Evolutionary conservation across 768 basidiomycete species (phyloP), one percentile per base, ranked within the genome.

Genomic region (Lactarius sanguifluus): DNA sequence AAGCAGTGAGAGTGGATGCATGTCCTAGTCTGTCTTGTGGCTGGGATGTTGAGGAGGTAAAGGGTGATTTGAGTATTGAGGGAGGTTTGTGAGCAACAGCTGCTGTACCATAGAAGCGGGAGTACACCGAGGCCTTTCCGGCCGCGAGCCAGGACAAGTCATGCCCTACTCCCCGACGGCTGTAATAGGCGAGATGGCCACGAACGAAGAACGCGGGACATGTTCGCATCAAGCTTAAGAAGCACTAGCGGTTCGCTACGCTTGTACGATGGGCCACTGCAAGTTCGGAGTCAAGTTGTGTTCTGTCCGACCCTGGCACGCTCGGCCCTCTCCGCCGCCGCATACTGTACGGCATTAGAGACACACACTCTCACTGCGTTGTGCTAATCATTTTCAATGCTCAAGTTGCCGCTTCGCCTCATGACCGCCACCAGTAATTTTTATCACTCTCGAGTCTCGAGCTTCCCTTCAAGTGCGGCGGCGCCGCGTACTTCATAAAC

Each of bases 151-250:
- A n/a, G 23, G 41, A 7, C 16, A n/a, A 12, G 28, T 45, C 38
- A 50, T 36, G 45, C 40, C 30, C 30, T n/a, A 43, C 30, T 10
- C 30, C 43, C 43, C 50, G 65, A 57, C 28, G 52, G 23, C 57
- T 18, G 34, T 52, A 16, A 23, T 55, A 50, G 41, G 56, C 30
- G 20, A 62, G 56, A 52, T 20, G 63, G 36, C 38, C 45, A n/a
- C 56, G 36, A 20, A 57, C 3, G 13, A 54, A 59, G 28, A 34
- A 57, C 16, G 43, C 25, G 28, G 36, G 30, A 43, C 67, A 68
- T 67, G 55, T 38, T 57, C 55, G 67, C 67, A 68, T 67, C 28
- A 64, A 63, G 62, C 20, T 45, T 32, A 36, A 50, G 65, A 30
- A 32, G 18, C 61, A 43, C 55, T 13, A 1, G 28, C 56, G 56